These are phyloP conservation scores for Calonectria ilicicola DNA, from an alignment of 2,329 filamentous ascomycete species.

Conservation along the genomic window DNA sequence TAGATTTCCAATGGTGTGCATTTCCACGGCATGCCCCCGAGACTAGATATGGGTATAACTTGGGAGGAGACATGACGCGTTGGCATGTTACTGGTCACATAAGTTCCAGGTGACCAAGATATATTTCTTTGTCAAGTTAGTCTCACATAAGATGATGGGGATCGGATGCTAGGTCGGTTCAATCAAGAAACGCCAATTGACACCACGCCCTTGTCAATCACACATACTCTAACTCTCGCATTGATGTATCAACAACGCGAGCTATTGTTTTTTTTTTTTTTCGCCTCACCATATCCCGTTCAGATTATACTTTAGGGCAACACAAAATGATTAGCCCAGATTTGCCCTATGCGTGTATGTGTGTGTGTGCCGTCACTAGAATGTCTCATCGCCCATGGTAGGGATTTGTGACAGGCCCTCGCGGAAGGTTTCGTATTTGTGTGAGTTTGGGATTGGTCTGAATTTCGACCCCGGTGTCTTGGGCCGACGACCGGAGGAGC, in stretches of 20 bases:
- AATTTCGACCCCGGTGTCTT: not conserved
- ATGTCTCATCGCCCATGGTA: not conserved
- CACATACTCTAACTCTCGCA: too few species aligned
- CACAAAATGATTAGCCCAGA: not conserved
- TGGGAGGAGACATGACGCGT: not conserved
- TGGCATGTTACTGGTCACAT: not conserved
- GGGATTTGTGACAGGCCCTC: not conserved
- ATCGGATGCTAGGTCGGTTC: not conserved
- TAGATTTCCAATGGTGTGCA: constrained; percentile 24
- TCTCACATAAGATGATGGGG: not conserved
- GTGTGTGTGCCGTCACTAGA: not conserved
- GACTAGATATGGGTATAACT: not conserved
- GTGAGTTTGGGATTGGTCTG: not conserved
- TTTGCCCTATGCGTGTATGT: not conserved
- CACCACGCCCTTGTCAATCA: not conserved
- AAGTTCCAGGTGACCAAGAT: constrained; percentile 33
- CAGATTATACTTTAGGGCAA: not conserved
- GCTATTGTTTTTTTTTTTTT: not conserved
- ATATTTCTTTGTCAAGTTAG: not conserved
- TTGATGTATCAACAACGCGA: not conserved
- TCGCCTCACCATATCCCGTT: not conserved
- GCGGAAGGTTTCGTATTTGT: not conserved
- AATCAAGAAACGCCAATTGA: not conserved
- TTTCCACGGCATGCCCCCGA: constrained; percentile 21
- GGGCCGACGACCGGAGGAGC: not conserved